A percentile compares a stretch with the other conserved stretches of the same genome.
Evolutionary conservation across 2,329 filamentous ascomycete species (phyloP).

Genomic region (Verticillium nonalfalfae): DNA sequence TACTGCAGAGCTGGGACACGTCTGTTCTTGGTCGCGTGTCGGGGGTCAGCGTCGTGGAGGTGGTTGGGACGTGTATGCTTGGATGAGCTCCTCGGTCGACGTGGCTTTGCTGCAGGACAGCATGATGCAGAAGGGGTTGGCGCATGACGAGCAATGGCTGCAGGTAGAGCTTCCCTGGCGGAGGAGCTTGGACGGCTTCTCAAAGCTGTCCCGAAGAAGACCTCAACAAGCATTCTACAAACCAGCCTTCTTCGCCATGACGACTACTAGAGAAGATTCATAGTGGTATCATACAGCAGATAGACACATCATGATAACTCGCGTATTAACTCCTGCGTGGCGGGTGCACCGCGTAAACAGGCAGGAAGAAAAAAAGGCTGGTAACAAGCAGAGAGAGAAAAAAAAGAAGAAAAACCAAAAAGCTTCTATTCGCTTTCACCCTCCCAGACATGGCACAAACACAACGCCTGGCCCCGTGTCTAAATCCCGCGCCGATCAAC

Average conservation of each 20-base stretch:
- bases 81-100: neutral
- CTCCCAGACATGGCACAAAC: neutral
- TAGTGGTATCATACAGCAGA: neutral
- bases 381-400: neutral
- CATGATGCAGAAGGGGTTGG: neutral
- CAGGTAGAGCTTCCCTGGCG: neutral
- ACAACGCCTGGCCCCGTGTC: neutral
- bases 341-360: neutral
- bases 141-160: neutral
- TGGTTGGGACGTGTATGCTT: neutral
- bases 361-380: neutral
- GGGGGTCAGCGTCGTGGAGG: neutral
- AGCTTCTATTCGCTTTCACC: neutral
- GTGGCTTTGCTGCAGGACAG: neutral
- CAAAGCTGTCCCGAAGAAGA: neutral
- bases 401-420: neutral
- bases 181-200: neutral
- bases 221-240: too few species aligned
- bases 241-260: too few species aligned
- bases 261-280: too few species aligned
- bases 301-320: neutral
- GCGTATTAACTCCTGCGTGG: neutral
- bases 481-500: neutral
- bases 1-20: neutral
- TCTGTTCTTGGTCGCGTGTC: neutral